Evolutionary conservation across 345 rosid genomes (phyloP).

Genomic region (Citrus glauca): DNA sequence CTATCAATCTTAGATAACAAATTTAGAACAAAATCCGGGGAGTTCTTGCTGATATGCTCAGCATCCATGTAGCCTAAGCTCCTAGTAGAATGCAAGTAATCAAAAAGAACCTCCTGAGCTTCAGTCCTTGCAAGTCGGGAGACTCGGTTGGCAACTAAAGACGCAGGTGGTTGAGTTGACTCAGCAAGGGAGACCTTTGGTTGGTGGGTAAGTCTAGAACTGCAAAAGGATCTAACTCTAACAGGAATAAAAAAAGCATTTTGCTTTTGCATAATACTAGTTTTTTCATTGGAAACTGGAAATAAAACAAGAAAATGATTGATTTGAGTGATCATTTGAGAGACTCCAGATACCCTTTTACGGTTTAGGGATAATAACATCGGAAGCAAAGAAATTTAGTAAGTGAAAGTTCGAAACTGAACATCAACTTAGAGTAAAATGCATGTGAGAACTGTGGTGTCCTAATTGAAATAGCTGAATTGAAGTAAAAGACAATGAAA

Average conservation of each 20-base stretch:
- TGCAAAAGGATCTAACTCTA: slow-evolving; percentile 27
- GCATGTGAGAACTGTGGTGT: background rate
- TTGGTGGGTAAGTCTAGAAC: slow-evolving; percentile 19
- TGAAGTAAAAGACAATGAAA: background rate
- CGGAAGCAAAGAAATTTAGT: slow-evolving; percentile 5
- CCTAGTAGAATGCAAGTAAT: slow-evolving; percentile 75
- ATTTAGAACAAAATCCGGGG: slow-evolving; percentile 45
- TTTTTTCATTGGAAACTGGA: slow-evolving; percentile 25
- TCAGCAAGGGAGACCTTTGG: slow-evolving; percentile 19
- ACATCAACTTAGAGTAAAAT: background rate
- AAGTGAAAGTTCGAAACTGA: background rate
- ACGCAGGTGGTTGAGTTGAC: slow-evolving; percentile 22
- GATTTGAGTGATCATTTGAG: slow-evolving; percentile 37
- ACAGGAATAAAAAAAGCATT: slow-evolving; percentile 29
- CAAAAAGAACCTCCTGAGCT: slow-evolving; percentile 63
- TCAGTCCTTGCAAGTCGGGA: slow-evolving; percentile 42
- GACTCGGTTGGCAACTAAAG: slow-evolving; percentile 24
- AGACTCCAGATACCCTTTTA: slow-evolving; percentile 18
- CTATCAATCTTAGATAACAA: slow-evolving; percentile 51
- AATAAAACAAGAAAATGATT: slow-evolving; percentile 21
- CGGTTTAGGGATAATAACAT: slow-evolving; percentile 36
- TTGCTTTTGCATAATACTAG: slow-evolving; percentile 2
- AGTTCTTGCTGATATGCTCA: slow-evolving; percentile 82
- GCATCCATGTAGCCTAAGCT: slow-evolving; percentile 55
- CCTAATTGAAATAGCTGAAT: background rate